phyloP scores from a whole-genome alignment of 169 alveolate species.

The Plasmodium gonderi region DNA sequence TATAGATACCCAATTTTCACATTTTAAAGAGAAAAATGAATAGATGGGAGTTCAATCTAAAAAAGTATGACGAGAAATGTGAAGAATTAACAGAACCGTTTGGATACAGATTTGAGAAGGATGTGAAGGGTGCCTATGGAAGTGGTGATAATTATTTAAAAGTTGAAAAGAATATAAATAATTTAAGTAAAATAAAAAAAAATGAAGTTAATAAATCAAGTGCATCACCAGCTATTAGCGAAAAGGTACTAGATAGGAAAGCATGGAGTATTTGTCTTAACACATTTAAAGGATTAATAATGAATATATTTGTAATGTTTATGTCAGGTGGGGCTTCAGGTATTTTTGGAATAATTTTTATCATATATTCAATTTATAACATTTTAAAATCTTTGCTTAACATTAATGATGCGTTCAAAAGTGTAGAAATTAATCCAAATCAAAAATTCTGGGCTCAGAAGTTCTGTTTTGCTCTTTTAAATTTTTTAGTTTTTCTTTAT shows the following conservation, averaged over 20 bases:
- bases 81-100: slow-evolving; percentile 49
- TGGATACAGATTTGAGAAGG: slow-evolving; percentile 62
- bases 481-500: slow-evolving; percentile 34
- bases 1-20: neutral
- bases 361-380: slow-evolving; percentile 52
- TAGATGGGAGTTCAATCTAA: slow-evolving; percentile 64
- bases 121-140: slow-evolving; percentile 18
- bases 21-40: slow-evolving; percentile 27
- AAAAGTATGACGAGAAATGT: slow-evolving; percentile 25
- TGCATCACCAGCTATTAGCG: neutral
- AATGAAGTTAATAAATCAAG: slow-evolving; percentile 29
- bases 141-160: slow-evolving; percentile 62
- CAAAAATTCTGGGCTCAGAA: slow-evolving; percentile 44
- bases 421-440: slow-evolving; percentile 40
- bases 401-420: slow-evolving; percentile 59
- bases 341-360: slow-evolving; percentile 65
- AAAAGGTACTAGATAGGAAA: slow-evolving; percentile 20
- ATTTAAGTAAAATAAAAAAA: slow-evolving; percentile 41
- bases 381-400: slow-evolving; percentile 64
- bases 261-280: slow-evolving; percentile 67
- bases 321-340: slow-evolving; percentile 76
- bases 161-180: slow-evolving; percentile 36
- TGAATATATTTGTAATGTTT: slow-evolving; percentile 73
- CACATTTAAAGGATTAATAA: slow-evolving; percentile 55
- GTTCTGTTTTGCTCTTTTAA: slow-evolving; percentile 36